These are phyloP conservation scores for Peniophora sp. DNA, from an alignment of 1,284 basidiomycete species.

Conservation along the genomic window DNA sequence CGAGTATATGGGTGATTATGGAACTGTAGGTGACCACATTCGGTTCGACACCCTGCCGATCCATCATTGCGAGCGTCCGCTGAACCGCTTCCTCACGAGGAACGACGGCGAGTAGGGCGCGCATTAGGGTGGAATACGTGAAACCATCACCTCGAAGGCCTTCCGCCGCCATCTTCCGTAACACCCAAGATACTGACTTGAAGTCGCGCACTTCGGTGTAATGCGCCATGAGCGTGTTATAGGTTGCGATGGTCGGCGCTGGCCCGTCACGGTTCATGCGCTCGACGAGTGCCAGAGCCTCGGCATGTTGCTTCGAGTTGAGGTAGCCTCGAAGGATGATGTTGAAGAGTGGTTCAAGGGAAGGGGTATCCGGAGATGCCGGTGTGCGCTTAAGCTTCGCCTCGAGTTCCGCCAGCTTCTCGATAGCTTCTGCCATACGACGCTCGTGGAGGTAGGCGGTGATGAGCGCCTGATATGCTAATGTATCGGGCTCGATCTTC, in stretches of 20 bases:
- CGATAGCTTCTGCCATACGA: conserved; percentile 35
- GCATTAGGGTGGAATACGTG: conserved; percentile 76
- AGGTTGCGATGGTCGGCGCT: conserved; percentile 62
- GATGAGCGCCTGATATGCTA: conserved; percentile 58
- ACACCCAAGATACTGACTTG: conserved; percentile 41
- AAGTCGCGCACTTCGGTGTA: conserved; percentile 56
- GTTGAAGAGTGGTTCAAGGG: conserved; percentile 46
- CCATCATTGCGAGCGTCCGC: conserved; percentile 62
- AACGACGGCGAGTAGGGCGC: conserved; percentile 55
- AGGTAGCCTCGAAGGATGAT: conserved; percentile 59
- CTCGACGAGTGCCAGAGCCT: conserved; percentile 40
- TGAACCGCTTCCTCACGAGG: conserved; percentile 60
- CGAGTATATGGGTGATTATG: conserved; percentile 67
- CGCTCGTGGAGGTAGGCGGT: conserved; percentile 42
- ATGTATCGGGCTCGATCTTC: conserved; percentile 42
- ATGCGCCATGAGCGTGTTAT: conserved; percentile 71
- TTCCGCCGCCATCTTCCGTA: conserved; percentile 47
- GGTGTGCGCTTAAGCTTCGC: conserved; percentile 1
- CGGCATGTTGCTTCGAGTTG: conserved; percentile 26
- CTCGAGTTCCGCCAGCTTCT: conserved; percentile 44
- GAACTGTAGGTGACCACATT: conserved; percentile 68
- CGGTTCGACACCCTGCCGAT: conserved; percentile 61
- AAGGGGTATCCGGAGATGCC: conserved; percentile 12
- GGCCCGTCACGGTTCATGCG: conserved; percentile 45
- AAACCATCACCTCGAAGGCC: conserved; percentile 64